phyloP scores from a whole-genome alignment of 176 grass and related monocot genomes.

The Panicum miliaceum region DNA sequence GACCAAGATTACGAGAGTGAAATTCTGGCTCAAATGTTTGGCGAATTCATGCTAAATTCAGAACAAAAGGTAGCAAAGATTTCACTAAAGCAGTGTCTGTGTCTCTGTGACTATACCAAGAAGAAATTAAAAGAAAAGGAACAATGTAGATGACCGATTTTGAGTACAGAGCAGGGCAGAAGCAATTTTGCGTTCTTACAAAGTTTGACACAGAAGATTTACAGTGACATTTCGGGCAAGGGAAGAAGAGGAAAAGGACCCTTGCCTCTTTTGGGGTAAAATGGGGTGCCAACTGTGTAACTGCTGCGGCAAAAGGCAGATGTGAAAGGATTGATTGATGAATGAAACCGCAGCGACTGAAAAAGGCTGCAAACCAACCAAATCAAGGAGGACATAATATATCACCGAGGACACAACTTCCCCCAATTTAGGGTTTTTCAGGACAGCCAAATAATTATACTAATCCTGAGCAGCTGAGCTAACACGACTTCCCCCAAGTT shows the following conservation, averaged over 20 bases:
- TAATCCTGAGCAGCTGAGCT: background rate
- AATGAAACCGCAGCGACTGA: background rate
- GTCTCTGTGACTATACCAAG: background rate
- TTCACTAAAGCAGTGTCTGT: background rate
- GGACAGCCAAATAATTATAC: background rate
- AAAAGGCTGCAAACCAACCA: slow-evolving; percentile 28
- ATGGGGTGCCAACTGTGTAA: background rate
- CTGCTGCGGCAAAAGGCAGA: background rate
- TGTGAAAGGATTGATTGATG: slow-evolving; percentile 26
- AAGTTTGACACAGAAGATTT: background rate
- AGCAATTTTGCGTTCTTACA: background rate
- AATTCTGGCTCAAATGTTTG: background rate
- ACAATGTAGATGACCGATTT: background rate
- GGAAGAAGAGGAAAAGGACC: background rate
- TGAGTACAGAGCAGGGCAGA: background rate
- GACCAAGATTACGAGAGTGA: background rate
- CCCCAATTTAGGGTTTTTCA: background rate
- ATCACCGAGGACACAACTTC: background rate
- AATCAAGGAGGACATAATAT: background rate
- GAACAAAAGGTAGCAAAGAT: background rate
- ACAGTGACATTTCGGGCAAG: background rate
- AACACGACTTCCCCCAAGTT: too few relatives aligned
- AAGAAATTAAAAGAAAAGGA: background rate
- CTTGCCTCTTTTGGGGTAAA: background rate
- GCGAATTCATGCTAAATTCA: background rate